Base-by-base conservation (phyloP, 768 basidiomycete genomes). In the Psilocybe azurescens region DNA sequence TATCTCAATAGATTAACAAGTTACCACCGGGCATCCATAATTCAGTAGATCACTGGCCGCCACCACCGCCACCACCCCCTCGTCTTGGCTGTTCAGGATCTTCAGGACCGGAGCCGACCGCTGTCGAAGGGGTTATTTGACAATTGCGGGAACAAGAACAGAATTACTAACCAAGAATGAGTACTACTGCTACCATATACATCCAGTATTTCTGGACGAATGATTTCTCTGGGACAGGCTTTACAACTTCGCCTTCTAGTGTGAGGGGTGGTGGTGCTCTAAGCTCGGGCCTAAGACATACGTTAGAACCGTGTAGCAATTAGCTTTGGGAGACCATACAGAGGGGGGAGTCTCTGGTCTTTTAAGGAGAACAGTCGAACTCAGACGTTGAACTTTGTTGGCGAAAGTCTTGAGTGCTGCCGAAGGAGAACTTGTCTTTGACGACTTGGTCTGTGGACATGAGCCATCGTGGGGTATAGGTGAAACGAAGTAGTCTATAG, bases 201-300 rank as follows among this genome's bases (percentile, higher is more conserved):
- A 95, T 79, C 95, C 95, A 96, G 74, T 96, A 96, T 72, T 95
- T 95, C 69, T 93, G 90, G 46, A 95, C 59, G 74, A 95, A 93
- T 10, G 86, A 78, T 74, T 94, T 91, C 70, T 96, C 93, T 0
- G 83, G 82, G 36, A 78, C 72, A 0, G 88, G 84, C 60, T 80
- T 72, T 24, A 90, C 77, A 18, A 86, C 83, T 68, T 86, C 83
- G 50, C 93, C 93, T 69, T 89, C 80, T 14, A 84, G 76, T 8
- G 86, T 86, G 24, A 93, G 72, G 4, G 85, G 86, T 8, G 89
- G 90, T 8, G 91, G 91, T 1, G 80, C 75, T 56, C 85, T 86
- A 41, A 94, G 80, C 61, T 85, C 84, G 48, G 90, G 90, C 60
- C 93, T 94, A 69, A 53, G 39, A 38, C 10, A 54, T 46, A 52